Conservation (phyloP, 768 basidiomycete species). For the Leucosporidium yakuticum region DNA sequence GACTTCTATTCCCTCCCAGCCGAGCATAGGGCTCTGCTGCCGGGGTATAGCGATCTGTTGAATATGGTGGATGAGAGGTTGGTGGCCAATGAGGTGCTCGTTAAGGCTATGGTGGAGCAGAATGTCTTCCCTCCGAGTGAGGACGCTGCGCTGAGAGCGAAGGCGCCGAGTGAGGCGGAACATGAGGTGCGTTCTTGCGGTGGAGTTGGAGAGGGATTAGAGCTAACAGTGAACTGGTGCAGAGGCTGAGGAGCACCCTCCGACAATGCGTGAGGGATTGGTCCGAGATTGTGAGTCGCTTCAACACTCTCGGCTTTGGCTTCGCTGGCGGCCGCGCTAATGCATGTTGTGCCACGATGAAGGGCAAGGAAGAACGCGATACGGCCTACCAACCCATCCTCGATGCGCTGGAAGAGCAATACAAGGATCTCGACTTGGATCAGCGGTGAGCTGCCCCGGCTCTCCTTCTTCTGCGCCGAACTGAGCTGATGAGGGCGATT, state of each 20-base stretch:
- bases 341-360: conserved; percentile 38
- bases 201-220: not conserved
- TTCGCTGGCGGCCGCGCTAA: not conserved
- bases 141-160: conserved; percentile 13
- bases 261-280: conserved; percentile 93
- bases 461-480: conserved; percentile 13
- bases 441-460: conserved; percentile 48
- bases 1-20: conserved; percentile 66
- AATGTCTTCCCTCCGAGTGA: conserved; percentile 15
- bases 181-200: conserved; percentile 12
- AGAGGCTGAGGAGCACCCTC: conserved; percentile 82
- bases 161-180: conserved; percentile 27
- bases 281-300: conserved; percentile 68
- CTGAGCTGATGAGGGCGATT: not conserved
- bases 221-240: conserved; percentile 53
- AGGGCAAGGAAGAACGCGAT: conserved; percentile 70
- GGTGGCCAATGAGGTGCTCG: conserved; percentile 13
- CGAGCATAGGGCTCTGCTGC: conserved; percentile 62
- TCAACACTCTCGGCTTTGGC: not conserved
- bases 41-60: conserved; percentile 4
- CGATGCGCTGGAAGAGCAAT: conserved; percentile 62
- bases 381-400: conserved; percentile 74
- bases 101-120: conserved; percentile 6
- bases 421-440: conserved; percentile 52
- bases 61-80: conserved; percentile 21